Conservation (phyloP, 352 stramenopile species). For the Phytophthora melonis region DNA sequence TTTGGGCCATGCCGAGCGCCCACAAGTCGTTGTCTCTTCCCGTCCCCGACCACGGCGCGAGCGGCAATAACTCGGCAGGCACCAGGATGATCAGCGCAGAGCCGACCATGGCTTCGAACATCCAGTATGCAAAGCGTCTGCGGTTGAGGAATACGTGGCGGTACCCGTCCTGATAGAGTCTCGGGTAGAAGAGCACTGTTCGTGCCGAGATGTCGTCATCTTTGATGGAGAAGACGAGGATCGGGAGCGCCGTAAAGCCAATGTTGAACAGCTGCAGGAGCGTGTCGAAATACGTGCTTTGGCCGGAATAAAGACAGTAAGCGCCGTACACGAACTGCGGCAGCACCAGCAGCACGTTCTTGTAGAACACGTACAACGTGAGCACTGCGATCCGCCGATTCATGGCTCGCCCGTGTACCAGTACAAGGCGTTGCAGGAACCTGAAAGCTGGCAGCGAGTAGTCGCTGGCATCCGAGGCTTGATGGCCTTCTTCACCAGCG, state of each 20-base stretch:
- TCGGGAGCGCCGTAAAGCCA: conserved; percentile 77
- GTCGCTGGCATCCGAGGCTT: conserved; percentile 91
- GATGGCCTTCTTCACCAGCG: conserved; percentile 71
- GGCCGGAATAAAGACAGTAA: conserved; percentile 79
- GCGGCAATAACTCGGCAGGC: conserved; percentile 46
- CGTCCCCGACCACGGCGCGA: conserved; percentile 53
- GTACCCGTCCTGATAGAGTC: conserved; percentile 65
- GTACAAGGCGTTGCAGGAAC: conserved; percentile 83
- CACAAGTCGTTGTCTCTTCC: conserved; percentile 76
- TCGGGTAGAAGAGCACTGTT: conserved; percentile 55
- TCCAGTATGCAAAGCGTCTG: conserved; percentile 61
- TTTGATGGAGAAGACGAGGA: conserved; percentile 69
- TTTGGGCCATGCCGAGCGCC: conserved; percentile 72
- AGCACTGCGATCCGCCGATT: conserved; percentile 71
- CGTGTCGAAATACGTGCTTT: conserved; percentile 82
- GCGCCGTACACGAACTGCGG: conserved; percentile 82
- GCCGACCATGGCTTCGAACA: conserved; percentile 59
- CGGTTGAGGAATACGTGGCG: conserved; percentile 62
- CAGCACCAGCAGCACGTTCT: conserved; percentile 85
- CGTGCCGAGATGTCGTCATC: conserved; percentile 65
- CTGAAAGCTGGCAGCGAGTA: conserved; percentile 92
- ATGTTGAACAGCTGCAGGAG: conserved; percentile 87
- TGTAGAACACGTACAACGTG: conserved; percentile 91
- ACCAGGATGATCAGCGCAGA: conserved; percentile 64
- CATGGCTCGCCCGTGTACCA: conserved; percentile 89